Conservation (phyloP, 192 early-diverging fungal species). For the Coemansia sp. region DNA sequence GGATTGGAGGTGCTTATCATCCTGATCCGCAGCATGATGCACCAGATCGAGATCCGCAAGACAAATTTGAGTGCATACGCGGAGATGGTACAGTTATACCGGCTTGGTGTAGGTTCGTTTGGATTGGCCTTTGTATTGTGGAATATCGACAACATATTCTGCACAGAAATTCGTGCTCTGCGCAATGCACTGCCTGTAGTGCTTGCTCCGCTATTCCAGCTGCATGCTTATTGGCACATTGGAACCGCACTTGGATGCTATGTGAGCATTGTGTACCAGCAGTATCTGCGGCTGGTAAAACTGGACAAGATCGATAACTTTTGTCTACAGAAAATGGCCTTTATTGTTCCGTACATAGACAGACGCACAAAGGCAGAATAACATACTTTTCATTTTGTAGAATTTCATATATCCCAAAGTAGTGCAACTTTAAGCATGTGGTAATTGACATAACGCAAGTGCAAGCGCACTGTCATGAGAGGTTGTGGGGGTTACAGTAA, state of each 20-base stretch:
- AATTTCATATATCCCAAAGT: not conserved
- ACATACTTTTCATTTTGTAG: not conserved
- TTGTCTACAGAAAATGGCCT: slow-evolving; percentile 30
- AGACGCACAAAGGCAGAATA: slow-evolving; percentile 6
- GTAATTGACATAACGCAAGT: not conserved
- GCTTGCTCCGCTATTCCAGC: slow-evolving; percentile 58
- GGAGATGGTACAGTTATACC: slow-evolving; percentile 41
- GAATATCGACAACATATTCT: slow-evolving; percentile 79
- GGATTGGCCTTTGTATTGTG: slow-evolving; percentile 65
- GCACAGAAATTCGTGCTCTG: slow-evolving; percentile 56
- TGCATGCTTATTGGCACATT: slow-evolving; percentile 71
- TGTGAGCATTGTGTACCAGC: slow-evolving; percentile 57
- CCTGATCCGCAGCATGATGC: slow-evolving; percentile 50
- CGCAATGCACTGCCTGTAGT: slow-evolving; percentile 54
- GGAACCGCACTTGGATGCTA: slow-evolving; percentile 60
- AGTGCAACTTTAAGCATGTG: not conserved
- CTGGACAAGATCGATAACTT: slow-evolving; percentile 43
- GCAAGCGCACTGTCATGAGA: not conserved
- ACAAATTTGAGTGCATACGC: slow-evolving; percentile 36
- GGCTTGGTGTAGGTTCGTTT: slow-evolving; percentile 47
- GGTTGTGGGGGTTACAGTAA: slow-evolving; percentile 6
- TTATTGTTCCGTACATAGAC: slow-evolving; percentile 53
- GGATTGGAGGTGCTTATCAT: slow-evolving; percentile 57
- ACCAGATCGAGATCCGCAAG: slow-evolving; percentile 45
- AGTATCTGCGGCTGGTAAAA: slow-evolving; percentile 58